Conservation (phyloP, 1,139 yeast species). For the Meyerozyma carpophila region DNA sequence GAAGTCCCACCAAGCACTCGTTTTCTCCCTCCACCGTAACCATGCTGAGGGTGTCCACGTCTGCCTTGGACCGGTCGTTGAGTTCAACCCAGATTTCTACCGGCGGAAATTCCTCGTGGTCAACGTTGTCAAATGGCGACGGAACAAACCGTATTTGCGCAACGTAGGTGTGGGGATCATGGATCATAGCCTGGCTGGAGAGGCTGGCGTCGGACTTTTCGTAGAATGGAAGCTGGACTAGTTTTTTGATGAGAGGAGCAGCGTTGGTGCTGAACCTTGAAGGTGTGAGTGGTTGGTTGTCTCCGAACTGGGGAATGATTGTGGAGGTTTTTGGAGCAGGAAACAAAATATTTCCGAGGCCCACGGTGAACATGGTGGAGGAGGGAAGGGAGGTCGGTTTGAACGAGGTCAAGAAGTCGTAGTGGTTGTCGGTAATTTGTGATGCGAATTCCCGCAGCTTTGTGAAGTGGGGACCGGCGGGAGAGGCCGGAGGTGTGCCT, state of each 20-base stretch:
- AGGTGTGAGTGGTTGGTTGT: conserved; percentile 1
- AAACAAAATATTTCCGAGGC: conserved; percentile 34
- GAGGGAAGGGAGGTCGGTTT: neutral
- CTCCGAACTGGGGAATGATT: neutral
- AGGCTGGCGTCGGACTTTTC: conserved; percentile 2
- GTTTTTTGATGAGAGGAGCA: conserved; percentile 35
- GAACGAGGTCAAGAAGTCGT: neutral
- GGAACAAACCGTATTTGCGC: conserved; percentile 50
- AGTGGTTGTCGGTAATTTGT: conserved; percentile 11
- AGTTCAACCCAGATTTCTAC: conserved; percentile 51
- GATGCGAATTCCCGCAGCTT: conserved; percentile 1
- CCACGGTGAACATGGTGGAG: conserved; percentile 25
- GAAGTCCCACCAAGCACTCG: conserved; percentile 34
- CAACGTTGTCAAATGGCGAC: conserved; percentile 24
- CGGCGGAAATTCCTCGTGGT: conserved; percentile 37
- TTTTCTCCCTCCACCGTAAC: conserved; percentile 48
- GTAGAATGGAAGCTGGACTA: conserved; percentile 29
- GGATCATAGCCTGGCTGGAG: conserved; percentile 6
- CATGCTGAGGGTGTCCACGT: conserved; percentile 33
- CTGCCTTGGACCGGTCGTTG: conserved; percentile 32
- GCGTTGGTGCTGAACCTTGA: conserved; percentile 38
- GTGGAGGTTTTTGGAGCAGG: conserved; percentile 11
- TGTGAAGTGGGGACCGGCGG: neutral
- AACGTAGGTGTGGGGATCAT: conserved; percentile 32
- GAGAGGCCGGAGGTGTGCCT: too few relatives aligned